Evolutionary conservation across 2,329 filamentous ascomycete species (phyloP).

Genomic region (Aureobasidium sp.): DNA sequence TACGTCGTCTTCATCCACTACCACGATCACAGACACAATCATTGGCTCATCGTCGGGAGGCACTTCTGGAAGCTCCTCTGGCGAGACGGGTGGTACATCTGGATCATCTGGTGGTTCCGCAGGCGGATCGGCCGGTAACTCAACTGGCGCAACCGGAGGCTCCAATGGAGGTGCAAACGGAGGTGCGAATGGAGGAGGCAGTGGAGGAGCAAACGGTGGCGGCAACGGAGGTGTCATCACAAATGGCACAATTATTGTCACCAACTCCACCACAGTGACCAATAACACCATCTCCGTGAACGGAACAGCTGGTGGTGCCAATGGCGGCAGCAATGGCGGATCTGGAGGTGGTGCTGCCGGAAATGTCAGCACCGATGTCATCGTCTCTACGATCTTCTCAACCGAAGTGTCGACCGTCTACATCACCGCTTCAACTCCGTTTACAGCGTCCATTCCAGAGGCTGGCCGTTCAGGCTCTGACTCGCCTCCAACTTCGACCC

Average conservation of each 20-base stretch:
- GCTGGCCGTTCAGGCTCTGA: not conserved
- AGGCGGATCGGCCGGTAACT: not conserved
- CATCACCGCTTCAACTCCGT: not conserved
- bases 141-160: conserved; percentile 10
- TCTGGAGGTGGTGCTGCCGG: conserved; percentile 6
- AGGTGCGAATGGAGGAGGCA: not conserved
- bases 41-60: conserved; percentile 6
- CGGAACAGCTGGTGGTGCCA: conserved; percentile 6
- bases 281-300: conserved; percentile 3
- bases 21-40: conserved; percentile 1
- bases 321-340: conserved; percentile 3
- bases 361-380: conserved; percentile 5
- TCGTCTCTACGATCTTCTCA: conserved; percentile 8
- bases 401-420: conserved; percentile 8
- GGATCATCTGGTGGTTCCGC: not conserved
- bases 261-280: conserved; percentile 7
- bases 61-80: conserved; percentile 19
- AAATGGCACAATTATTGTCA: conserved; percentile 10
- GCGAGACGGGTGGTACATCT: not conserved
- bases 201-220: not conserved
- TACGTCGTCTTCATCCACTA: conserved; percentile 4
- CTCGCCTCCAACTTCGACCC: not conserved
- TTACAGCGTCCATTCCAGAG: not conserved
- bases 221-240: not conserved
- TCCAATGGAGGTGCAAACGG: not conserved